Evolutionary conservation across 177 flowering plant genomes (phyloP).

Genomic region (Vitis hybrid): DNA sequence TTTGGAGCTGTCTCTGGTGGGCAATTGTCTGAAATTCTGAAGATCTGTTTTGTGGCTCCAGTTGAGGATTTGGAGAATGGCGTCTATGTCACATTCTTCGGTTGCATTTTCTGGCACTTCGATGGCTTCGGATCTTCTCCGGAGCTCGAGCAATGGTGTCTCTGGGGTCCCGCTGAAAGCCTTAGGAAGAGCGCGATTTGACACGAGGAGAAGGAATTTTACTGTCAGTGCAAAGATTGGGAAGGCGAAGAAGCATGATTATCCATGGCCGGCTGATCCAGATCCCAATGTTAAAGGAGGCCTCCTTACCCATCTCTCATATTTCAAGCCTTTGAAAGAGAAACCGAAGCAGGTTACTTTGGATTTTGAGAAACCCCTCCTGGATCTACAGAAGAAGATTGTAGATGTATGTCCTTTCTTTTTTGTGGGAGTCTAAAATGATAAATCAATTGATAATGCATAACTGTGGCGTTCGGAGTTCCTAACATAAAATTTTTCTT

Average conservation of each 20-base stretch:
- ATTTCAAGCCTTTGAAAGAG: conserved; percentile 81
- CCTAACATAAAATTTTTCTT: not conserved
- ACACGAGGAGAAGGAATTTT: conserved; percentile 28
- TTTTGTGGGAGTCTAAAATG: not conserved
- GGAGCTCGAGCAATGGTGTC: conserved; percentile 54
- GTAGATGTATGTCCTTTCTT: conserved; percentile 46
- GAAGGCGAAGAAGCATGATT: conserved; percentile 74
- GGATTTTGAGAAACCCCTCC: conserved; percentile 83
- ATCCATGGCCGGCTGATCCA: conserved; percentile 74
- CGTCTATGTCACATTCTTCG: conserved; percentile 45
- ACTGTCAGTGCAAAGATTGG: conserved; percentile 53
- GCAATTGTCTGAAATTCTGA: not conserved
- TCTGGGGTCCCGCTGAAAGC: conserved; percentile 55
- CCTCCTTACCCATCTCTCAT: conserved; percentile 55
- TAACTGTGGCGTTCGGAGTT: not conserved
- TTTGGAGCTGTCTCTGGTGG: conserved; percentile 1
- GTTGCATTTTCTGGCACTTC: conserved; percentile 37
- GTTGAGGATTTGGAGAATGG: conserved; percentile 34
- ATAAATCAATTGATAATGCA: not conserved
- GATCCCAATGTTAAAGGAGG: conserved; percentile 85
- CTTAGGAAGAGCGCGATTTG: conserved; percentile 47
- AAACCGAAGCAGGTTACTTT: conserved; percentile 76
- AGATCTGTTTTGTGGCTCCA: conserved; percentile 5
- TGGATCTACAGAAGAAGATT: conserved; percentile 74
- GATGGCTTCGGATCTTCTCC: conserved; percentile 65